Conservation (phyloP, 2,329 filamentous ascomycete species). For the Xenoacremonium recifei region DNA sequence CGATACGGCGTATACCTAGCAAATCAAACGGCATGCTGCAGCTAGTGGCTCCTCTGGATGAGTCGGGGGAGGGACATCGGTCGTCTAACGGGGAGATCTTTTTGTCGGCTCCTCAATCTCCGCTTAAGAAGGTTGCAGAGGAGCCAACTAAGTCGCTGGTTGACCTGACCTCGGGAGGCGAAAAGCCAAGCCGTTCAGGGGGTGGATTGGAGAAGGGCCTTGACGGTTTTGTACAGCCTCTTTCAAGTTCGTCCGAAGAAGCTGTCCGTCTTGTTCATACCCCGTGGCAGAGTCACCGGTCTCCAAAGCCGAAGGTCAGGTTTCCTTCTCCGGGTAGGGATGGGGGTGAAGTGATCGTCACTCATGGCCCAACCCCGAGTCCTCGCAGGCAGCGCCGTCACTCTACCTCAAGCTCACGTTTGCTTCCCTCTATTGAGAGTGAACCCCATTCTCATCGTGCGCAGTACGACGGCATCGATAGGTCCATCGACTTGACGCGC, state of each 20-base stretch:
- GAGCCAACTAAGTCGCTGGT: slow-evolving; percentile 9
- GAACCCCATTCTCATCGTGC: slow-evolving; percentile 12
- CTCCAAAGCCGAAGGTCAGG: too few species aligned
- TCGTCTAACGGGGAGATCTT: slow-evolving; percentile 15
- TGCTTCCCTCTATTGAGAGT: slow-evolving; percentile 18
- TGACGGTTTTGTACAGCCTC: slow-evolving; percentile 12
- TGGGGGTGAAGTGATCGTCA: not conserved
- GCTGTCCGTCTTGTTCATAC: too few species aligned
- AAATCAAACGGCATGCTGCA: slow-evolving; percentile 13
- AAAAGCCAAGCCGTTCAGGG: not conserved
- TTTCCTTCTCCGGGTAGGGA: not conserved
- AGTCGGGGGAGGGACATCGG: slow-evolving; percentile 17
- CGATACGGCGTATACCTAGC: slow-evolving; percentile 7
- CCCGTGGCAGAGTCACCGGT: slow-evolving; percentile 9
- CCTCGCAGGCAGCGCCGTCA: not conserved
- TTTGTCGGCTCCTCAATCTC: slow-evolving; percentile 22
- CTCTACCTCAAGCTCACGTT: not conserved
- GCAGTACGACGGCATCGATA: slow-evolving; percentile 33
- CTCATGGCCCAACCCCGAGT: not conserved
- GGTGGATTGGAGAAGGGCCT: not conserved
- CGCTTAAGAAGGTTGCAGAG: slow-evolving; percentile 2
- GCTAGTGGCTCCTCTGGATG: slow-evolving; percentile 15
- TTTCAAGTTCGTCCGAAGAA: slow-evolving; percentile 11
- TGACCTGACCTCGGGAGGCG: slow-evolving; percentile 5
- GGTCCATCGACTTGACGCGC: slow-evolving; percentile 16